phyloP scores from a whole-genome alignment of 345 rosid genomes.

The Syzygium oleosum region DNA sequence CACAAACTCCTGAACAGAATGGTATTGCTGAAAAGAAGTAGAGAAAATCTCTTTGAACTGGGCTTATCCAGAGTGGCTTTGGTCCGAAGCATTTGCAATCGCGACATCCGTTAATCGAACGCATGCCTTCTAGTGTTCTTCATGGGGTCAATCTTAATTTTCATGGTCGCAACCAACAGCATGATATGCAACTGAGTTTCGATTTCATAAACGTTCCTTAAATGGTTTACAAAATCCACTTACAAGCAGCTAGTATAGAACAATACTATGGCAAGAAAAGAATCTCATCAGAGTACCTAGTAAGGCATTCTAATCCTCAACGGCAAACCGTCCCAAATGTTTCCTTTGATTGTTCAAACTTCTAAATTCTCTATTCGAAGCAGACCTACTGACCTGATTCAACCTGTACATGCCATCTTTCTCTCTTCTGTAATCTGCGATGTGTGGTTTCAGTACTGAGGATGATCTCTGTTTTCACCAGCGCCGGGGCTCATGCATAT shows the following conservation, averaged over 20 bases:
- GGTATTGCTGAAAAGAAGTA: not conserved
- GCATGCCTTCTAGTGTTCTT: not conserved
- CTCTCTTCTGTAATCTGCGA: slow-evolving; percentile 5
- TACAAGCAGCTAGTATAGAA: not conserved
- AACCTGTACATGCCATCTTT: slow-evolving; percentile 16
- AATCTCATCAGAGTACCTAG: not conserved
- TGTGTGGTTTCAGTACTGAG: slow-evolving; percentile 15
- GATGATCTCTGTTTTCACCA: slow-evolving; percentile 11
- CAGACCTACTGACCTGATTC: slow-evolving; percentile 32
- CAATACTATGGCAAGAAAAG: not conserved
- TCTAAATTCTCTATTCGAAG: slow-evolving; percentile 44
- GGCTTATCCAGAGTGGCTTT: not conserved
- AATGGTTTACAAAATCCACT: not conserved
- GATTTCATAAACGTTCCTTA: not conserved
- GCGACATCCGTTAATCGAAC: not conserved
- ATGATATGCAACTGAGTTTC: not conserved
- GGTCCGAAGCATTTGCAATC: not conserved
- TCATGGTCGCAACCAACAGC: not conserved
- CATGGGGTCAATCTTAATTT: not conserved
- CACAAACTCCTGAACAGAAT: not conserved
- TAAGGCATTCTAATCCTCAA: slow-evolving; percentile 13
- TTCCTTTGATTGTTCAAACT: slow-evolving; percentile 17
- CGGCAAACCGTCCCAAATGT: slow-evolving; percentile 14
- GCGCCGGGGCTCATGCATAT: slow-evolving; percentile 1
- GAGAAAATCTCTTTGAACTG: not conserved